Percentiles rank a stretch among this genome's conserved stretches.
Evolutionary conservation across 345 rosid species (phyloP).

Genomic region (Toxicodendron radicans): DNA sequence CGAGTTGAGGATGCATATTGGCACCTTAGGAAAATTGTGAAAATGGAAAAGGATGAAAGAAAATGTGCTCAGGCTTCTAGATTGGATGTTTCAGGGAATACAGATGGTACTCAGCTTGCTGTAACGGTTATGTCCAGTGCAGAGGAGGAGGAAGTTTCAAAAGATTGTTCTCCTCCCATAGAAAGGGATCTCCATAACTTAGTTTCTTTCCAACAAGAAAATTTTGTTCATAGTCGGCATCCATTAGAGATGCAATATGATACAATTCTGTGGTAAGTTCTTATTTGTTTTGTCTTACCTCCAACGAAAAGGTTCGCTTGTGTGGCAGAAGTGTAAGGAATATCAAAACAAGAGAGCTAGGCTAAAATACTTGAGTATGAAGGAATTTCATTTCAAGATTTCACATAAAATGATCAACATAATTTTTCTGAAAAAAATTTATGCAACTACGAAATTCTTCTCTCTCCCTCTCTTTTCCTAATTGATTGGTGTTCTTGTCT

Average conservation of each 20-base stretch:
- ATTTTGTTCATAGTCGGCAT: constrained; percentile 54
- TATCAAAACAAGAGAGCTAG: background rate
- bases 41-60: constrained; percentile 36
- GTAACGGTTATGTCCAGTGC: constrained; percentile 21
- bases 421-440: background rate
- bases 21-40: constrained; percentile 61
- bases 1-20: constrained; percentile 75
- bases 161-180: constrained; percentile 17
- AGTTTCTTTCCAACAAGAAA: constrained; percentile 75
- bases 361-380: background rate
- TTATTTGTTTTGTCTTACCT: constrained; percentile 2
- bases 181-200: constrained; percentile 48
- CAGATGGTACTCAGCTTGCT: constrained; percentile 27
- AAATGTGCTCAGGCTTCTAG: constrained; percentile 27
- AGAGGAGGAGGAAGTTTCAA: constrained; percentile 27
- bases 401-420: background rate
- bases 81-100: constrained; percentile 26
- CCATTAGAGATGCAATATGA: constrained; percentile 51
- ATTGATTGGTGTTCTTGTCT: background rate
- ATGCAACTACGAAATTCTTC: background rate
- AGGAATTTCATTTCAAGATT: background rate
- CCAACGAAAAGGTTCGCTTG: background rate
- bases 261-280: constrained; percentile 75
- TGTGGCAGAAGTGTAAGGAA: background rate
- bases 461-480: background rate